phyloP scores from a whole-genome alignment of 768 basidiomycete species.

The Hydnomerulius pinastri region DNA sequence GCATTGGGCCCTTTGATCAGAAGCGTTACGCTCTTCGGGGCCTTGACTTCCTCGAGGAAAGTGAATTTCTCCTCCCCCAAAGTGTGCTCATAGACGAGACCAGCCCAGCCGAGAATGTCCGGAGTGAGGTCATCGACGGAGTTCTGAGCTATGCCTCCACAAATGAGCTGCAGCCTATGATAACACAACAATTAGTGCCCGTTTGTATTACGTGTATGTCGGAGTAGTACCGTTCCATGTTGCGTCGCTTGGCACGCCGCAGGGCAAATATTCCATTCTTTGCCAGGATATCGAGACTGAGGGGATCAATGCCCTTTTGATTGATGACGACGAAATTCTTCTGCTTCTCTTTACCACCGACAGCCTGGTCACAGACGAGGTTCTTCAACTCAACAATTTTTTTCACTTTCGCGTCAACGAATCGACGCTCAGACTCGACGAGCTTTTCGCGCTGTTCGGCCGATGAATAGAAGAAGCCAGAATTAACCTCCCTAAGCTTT shows the following conservation, averaged over 20 bases:
- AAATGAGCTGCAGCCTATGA: slow-evolving; percentile 83
- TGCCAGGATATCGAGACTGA: slow-evolving; percentile 92
- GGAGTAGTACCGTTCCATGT: slow-evolving; percentile 86
- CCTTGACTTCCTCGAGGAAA: slow-evolving; percentile 94
- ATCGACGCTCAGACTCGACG: slow-evolving; percentile 93
- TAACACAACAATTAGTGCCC: slow-evolving; percentile 23
- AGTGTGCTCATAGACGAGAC: slow-evolving; percentile 98
- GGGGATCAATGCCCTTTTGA: slow-evolving; percentile 98
- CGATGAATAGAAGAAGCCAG: slow-evolving; percentile 98
- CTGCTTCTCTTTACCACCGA: slow-evolving; percentile 76
- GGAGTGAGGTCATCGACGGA: slow-evolving; percentile 96
- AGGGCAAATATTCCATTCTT: slow-evolving; percentile 97
- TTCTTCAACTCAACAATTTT: slow-evolving; percentile 98
- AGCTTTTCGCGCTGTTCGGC: slow-evolving; percentile 98
- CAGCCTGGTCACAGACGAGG: slow-evolving; percentile 90
- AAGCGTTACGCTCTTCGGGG: slow-evolving; percentile 92
- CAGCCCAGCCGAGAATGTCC: slow-evolving; percentile 93
- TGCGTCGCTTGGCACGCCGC: slow-evolving; percentile 93
- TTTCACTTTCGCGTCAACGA: slow-evolving; percentile 90
- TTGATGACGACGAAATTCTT: slow-evolving; percentile 95
- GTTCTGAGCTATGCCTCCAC: slow-evolving; percentile 95
- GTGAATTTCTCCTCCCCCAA: slow-evolving; percentile 99
- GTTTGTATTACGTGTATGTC: slow-evolving; percentile 29
- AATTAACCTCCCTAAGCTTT: slow-evolving; percentile 88
- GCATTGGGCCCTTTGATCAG: slow-evolving; percentile 97